Base-by-base conservation (phyloP, 495 filamentous ascomycete genomes). In the Podospora pseudopauciseta region DNA sequence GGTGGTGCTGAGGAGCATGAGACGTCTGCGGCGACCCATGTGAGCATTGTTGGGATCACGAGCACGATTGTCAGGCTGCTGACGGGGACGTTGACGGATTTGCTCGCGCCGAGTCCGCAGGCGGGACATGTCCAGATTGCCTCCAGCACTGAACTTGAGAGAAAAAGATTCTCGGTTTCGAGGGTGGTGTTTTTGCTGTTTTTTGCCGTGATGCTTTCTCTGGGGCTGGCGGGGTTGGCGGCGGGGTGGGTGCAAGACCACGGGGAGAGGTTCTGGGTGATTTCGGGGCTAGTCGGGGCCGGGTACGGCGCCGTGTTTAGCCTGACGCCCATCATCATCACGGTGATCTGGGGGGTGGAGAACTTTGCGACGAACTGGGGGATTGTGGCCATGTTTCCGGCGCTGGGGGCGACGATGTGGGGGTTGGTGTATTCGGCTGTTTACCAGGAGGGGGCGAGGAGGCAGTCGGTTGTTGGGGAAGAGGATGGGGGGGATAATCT, bases 341-440 rank as follows among this genome's bases (percentile, higher is more conserved):
- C 87, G 64, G 92, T 97, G 27, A 93, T 98, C 58, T 99, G 95
- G 95, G 95, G 95, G 49, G 93, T 97, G 2, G 92, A 97, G 80
- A 99, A 98, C 78, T 98, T 98, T 77, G 95, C 92, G 67, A 99
- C 95, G 2, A 98, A 99, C 72, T 99, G 94, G 89, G 95, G 95
- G 16, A 92, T 97, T 68, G 89, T 99, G 18, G 92, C 92, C 44
- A 91, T 96, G 81, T 90, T 93, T 61, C 95, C 95, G 9, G 95
- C 94, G 1, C 77, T 87, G 2, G 94, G 94, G 0, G 92, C 93
- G 0, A 90, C 91, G 0, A 81, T 93, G 11, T 99, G 92, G 93
- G 92, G 95, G 0, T 71, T 91, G 4, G 79, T 97, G 15, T 99
- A 97, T 74, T 89, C 89, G 7, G 85, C 81, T 0, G 89, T 92